Base-by-base conservation (phyloP, 2,329 filamentous ascomycete species). In the Ascochyta clinopodiicola region DNA sequence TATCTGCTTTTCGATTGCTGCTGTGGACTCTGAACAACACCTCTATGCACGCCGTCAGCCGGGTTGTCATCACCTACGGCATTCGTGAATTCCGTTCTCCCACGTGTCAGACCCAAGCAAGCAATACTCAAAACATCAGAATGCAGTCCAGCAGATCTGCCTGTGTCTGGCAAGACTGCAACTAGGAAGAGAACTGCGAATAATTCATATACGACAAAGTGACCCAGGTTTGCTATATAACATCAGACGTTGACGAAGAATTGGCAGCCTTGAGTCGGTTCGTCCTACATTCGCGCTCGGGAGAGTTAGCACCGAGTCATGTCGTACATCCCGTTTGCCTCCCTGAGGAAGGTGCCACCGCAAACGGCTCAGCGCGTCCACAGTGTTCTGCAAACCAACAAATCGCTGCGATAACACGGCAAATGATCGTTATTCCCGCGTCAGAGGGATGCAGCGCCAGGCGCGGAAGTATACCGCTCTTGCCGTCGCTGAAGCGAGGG, bases 381-480 rank as follows among this genome's bases (percentile, higher is more conserved):
- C 24, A 31, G 22, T 43, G 22, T 13, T 29, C 45, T 49, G 45
- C 40, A 43, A 29, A 31, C 32, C 32, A 32, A 29, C 43, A 46
- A 1, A 24, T 47, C 46, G 19, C 46, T 56, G 52, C 31, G 46
- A 51, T 43, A 47, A 46, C 10, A 56, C 42, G 32, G 52, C 27
- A 6, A 34, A 29, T 17, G 15, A 25, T 13, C 19, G 17, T 46
- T 56, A 56, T 56, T 44, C 24, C 52, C 52, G 52, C 42, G 29
- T 29, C 35, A 25, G 36, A 36, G 5, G 24, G 40, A 31, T 36
- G 46, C 24, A 17, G 10, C 36, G 39, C 31, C 43, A 6, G 36
- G 37, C 22, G 46, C 52, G 46, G 42, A 56, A 51, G 52, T 35
- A 36, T 42, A 43, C 52, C 52, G 52, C 46, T 31, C 43, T 46